These are phyloP conservation scores for Zoysia pacifica DNA, from an alignment of 176 grass and related monocot species.

Conservation along the genomic window DNA sequence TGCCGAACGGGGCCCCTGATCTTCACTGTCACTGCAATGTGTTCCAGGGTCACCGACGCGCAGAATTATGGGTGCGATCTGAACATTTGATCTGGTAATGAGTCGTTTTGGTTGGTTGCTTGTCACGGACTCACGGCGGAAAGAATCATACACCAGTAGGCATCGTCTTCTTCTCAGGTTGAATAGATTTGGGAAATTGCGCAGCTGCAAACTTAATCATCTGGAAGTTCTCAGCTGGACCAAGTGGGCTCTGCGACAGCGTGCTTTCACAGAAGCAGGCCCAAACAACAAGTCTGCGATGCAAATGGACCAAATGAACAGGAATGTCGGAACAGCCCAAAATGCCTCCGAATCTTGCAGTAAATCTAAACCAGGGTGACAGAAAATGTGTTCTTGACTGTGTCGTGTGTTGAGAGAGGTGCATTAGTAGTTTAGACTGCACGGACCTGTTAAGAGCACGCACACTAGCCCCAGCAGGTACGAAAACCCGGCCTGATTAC, in stretches of 20 bases:
- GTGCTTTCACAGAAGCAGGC: neutral
- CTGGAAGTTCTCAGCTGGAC: neutral
- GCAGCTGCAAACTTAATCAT: neutral
- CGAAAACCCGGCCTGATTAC: constrained; percentile 73
- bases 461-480: constrained; percentile 65
- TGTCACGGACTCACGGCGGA: neutral
- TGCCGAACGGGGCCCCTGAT: neutral
- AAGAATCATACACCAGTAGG: neutral
- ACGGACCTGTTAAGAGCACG: constrained; percentile 84
- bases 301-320: neutral
- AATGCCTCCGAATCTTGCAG: neutral
- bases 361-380: neutral
- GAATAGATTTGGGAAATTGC: neutral
- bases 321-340: neutral
- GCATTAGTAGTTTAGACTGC: constrained; percentile 5
- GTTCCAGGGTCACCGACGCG: neutral
- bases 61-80: neutral
- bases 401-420: neutral
- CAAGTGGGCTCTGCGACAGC: neutral
- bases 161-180: neutral
- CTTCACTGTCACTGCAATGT: neutral
- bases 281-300: neutral
- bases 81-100: neutral
- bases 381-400: neutral
- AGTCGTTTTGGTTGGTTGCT: neutral